Percentiles rank a stretch among this genome's conserved stretches.
These are phyloP conservation scores for Tolypocladium ovalisporum DNA, from an alignment of 2,329 filamentous ascomycete species.

Conservation along the genomic window DNA sequence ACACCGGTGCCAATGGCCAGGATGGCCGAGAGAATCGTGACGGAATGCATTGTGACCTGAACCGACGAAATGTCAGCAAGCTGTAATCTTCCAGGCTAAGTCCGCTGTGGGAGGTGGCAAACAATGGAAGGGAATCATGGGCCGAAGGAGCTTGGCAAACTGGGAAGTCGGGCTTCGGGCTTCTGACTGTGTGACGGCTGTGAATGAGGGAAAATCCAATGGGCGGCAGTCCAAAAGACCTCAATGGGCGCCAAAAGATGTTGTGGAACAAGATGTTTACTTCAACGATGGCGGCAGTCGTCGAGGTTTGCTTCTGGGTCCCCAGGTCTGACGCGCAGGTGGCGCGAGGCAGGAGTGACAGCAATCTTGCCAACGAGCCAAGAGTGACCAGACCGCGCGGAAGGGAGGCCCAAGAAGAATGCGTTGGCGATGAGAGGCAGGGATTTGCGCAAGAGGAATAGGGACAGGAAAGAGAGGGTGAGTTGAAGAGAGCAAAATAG, in stretches of 20 bases:
- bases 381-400: neutral
- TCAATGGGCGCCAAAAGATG: slow-evolving; percentile 10
- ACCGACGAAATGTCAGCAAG: slow-evolving; percentile 8
- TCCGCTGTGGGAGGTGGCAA: neutral
- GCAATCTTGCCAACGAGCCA: neutral
- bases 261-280: slow-evolving; percentile 6
- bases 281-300: neutral
- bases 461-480: neutral
- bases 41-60: slow-evolving; percentile 34
- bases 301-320: neutral
- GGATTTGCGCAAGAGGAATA: neutral
- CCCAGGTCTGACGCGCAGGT: slow-evolving; percentile 1
- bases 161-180: neutral
- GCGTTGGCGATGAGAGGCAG: slow-evolving; percentile 11
- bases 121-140: neutral
- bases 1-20: slow-evolving; percentile 29
- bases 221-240: slow-evolving; percentile 12
- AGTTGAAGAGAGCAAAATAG: neutral
- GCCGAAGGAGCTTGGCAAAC: neutral
- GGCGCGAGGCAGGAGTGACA: slow-evolving; percentile 1
- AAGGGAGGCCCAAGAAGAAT: neutral
- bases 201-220: slow-evolving; percentile 8
- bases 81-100: neutral
- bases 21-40: slow-evolving; percentile 32
- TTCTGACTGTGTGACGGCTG: slow-evolving; percentile 7